Evolutionary conservation across 352 stramenopile genomes (phyloP).

Genomic region (Pythium brachiatum): DNA sequence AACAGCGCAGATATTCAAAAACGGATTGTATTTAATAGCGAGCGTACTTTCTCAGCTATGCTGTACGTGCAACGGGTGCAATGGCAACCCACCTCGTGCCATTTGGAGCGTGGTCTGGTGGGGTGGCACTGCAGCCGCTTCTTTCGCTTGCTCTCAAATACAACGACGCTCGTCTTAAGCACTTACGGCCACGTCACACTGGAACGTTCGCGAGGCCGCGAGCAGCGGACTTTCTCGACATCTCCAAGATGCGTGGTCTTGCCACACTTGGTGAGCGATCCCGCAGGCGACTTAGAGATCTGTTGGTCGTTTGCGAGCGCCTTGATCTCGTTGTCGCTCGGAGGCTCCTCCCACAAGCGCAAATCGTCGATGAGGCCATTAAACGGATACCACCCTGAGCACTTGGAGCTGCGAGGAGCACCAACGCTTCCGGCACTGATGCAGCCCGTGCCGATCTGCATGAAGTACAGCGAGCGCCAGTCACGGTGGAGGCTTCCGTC

Average conservation of each 20-base stretch:
- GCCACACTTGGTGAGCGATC: not conserved
- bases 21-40: not conserved
- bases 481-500: conserved; percentile 4
- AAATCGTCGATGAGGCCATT: conserved; percentile 35
- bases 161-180: no score
- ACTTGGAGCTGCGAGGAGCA: not conserved
- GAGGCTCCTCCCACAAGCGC: conserved; percentile 25
- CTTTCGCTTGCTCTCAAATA: not conserved
- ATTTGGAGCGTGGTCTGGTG: not conserved
- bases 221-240: conserved; percentile 17
- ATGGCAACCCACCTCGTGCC: not conserved
- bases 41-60: not conserved
- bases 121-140: not conserved
- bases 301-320: conserved; percentile 8
- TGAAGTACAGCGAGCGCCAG: conserved; percentile 20
- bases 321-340: conserved; percentile 9
- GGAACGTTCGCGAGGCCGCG: conserved; percentile 19
- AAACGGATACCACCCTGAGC: conserved; percentile 31
- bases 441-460: conserved; percentile 25
- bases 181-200: conserved; percentile 13
- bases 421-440: conserved; percentile 7
- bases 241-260: conserved; percentile 1
- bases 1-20: not conserved
- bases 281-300: not conserved
- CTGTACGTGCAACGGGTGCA: not conserved